A percentile compares a stretch with the other conserved stretches of the same genome.
Conservation (phyloP, 768 basidiomycete species). For the Lactarius evosmus region DNA sequence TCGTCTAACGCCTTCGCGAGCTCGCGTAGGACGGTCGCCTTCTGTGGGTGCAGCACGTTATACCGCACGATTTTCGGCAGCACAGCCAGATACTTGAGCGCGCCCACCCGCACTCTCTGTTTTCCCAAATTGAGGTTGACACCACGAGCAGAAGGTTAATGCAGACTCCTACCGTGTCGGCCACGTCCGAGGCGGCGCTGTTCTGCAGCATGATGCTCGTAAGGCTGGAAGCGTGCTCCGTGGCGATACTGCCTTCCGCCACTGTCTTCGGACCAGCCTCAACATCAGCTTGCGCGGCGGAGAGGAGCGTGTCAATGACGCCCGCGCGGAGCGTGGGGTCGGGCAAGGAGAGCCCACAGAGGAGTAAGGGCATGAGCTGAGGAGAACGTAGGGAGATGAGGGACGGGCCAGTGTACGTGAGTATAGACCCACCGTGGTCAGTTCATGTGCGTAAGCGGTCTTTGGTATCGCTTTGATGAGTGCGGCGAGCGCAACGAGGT, state of each 20-base stretch:
- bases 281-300: conserved; percentile 60
- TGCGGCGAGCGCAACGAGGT: conserved; percentile 79
- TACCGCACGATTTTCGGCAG: conserved; percentile 79
- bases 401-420: not conserved
- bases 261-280: conserved; percentile 36
- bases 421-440: conserved; percentile 49
- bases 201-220: conserved; percentile 70
- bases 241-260: conserved; percentile 40
- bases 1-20: conserved; percentile 82
- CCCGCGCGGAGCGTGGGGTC: conserved; percentile 70
- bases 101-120: conserved; percentile 72
- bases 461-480: conserved; percentile 80
- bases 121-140: not conserved
- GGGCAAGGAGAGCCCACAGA: conserved; percentile 79
- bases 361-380: conserved; percentile 86
- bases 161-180: conserved; percentile 50
- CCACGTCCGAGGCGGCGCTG: conserved; percentile 47
- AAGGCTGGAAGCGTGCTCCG: conserved; percentile 69
- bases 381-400: not conserved
- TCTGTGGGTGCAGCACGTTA: conserved; percentile 78
- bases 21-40: conserved; percentile 66
- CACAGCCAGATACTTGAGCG: conserved; percentile 68
- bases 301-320: conserved; percentile 75
- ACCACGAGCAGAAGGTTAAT: not conserved
- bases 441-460: conserved; percentile 63